Percentiles rank a stretch among this genome's conserved stretches.
These are phyloP conservation scores for Achaetomium macrosporum DNA, from an alignment of 2,329 filamentous ascomycete genomes.

Conservation along the genomic window DNA sequence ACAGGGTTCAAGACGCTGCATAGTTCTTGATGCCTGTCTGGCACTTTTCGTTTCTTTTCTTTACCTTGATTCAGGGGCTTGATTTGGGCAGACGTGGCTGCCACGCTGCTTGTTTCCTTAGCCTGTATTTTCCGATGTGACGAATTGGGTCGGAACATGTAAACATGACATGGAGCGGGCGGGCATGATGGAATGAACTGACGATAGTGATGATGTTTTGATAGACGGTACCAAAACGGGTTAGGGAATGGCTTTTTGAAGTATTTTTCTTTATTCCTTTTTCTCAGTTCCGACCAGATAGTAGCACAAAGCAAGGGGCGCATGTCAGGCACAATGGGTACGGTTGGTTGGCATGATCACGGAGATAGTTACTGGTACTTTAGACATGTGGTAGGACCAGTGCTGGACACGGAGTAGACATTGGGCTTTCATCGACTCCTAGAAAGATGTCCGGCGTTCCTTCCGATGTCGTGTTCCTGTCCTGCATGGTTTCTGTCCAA, in stretches of 20 bases:
- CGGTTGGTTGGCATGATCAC: not conserved
- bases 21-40: constrained; percentile 32
- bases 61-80: not conserved
- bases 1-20: constrained; percentile 55
- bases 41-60: not conserved
- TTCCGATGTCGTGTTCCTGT: constrained; percentile 5
- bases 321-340: not conserved
- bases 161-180: not conserved
- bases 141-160: not conserved
- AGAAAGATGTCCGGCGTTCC: not conserved
- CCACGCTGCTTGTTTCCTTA: not conserved
- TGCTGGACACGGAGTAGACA: not conserved
- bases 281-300: not conserved
- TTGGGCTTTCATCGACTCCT: not conserved
- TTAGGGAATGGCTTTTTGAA: not conserved
- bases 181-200: not conserved
- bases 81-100: not conserved
- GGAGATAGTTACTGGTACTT: not conserved
- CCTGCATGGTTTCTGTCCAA: not conserved
- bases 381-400: not conserved
- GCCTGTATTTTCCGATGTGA: not conserved
- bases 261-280: not conserved
- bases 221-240: not conserved
- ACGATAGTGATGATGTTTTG: not conserved
- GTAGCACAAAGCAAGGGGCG: not conserved